phyloP scores from a whole-genome alignment of 305 asterid genomes.

The Withania somnifera region DNA sequence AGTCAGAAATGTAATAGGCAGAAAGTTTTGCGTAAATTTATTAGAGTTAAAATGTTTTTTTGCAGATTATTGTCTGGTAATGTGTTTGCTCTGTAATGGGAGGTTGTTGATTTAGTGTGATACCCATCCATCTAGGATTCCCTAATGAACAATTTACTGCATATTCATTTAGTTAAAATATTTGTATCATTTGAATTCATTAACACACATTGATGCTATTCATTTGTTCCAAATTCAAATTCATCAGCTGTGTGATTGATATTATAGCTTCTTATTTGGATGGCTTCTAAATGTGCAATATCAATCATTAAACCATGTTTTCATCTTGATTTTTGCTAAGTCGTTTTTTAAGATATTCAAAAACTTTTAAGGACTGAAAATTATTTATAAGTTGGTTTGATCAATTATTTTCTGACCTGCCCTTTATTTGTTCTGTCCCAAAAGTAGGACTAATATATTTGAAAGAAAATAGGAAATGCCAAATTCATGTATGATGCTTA shows the following conservation, averaged over 20 bases:
- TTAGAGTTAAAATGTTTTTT: neutral
- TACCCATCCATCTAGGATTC: constrained; percentile 5
- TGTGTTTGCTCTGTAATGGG: neutral
- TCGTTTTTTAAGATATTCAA: too few relatives aligned
- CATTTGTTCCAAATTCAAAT: neutral
- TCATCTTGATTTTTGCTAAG: too few relatives aligned
- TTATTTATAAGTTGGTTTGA: too few relatives aligned
- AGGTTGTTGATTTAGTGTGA: constrained; percentile 13
- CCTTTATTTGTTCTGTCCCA: neutral
- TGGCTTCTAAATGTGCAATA: neutral
- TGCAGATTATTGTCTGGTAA: constrained; percentile 2
- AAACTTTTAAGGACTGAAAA: too few relatives aligned
- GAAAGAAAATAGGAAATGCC: neutral
- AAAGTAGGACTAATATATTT: neutral
- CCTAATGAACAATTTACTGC: constrained; percentile 1
- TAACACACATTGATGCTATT: neutral
- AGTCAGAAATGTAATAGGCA: constrained; percentile 12
- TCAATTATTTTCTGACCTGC: too few relatives aligned
- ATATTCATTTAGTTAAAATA: neutral
- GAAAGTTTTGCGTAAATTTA: neutral
- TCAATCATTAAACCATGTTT: neutral
- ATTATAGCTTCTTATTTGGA: neutral
- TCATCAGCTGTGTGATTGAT: neutral
- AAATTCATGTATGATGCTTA: too few relatives aligned
- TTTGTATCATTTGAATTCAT: neutral